These are phyloP conservation scores for Fusarium sp. DNA, from an alignment of 2,329 filamentous ascomycete species.

Conservation along the genomic window DNA sequence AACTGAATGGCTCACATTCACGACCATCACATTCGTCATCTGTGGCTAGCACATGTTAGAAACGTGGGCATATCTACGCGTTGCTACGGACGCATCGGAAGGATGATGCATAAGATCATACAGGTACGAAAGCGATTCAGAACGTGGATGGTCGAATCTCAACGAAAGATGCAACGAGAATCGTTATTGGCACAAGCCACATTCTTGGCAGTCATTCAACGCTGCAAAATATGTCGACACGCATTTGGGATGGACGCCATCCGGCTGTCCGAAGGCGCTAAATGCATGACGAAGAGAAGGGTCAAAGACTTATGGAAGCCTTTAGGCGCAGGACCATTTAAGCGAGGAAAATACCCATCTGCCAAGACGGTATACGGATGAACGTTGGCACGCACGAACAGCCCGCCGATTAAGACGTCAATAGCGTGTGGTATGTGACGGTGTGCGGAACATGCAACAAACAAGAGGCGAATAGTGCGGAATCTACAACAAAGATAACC, in stretches of 20 bases:
- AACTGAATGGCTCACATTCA: conserved; percentile 1
- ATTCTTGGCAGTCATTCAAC: not conserved
- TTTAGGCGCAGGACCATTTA: not conserved
- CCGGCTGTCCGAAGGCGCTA: conserved; percentile 30
- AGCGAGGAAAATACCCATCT: not conserved
- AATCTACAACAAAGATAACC: conserved; percentile 9
- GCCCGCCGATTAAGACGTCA: not conserved
- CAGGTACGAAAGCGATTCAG: not conserved
- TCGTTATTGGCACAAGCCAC: not conserved
- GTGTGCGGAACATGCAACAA: conserved; percentile 25
- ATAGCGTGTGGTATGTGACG: conserved; percentile 2
- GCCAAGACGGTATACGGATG: conserved; percentile 24
- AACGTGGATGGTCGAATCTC: conserved; percentile 9
- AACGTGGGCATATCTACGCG: conserved; percentile 29
- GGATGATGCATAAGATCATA: conserved; percentile 13
- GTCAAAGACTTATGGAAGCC: conserved; percentile 35
- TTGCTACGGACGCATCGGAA: not conserved
- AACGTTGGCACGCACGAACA: not conserved
- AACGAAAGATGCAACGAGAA: not conserved
- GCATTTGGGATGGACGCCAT: conserved; percentile 23
- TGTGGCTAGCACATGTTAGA: conserved; percentile 29
- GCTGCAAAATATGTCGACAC: not conserved
- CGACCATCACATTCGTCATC: conserved; percentile 1
- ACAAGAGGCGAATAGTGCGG: conserved; percentile 27
- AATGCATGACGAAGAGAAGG: conserved; percentile 34